phyloP scores from a whole-genome alignment of 208 protist genomes.

The Trypanosoma melophagium region DNA sequence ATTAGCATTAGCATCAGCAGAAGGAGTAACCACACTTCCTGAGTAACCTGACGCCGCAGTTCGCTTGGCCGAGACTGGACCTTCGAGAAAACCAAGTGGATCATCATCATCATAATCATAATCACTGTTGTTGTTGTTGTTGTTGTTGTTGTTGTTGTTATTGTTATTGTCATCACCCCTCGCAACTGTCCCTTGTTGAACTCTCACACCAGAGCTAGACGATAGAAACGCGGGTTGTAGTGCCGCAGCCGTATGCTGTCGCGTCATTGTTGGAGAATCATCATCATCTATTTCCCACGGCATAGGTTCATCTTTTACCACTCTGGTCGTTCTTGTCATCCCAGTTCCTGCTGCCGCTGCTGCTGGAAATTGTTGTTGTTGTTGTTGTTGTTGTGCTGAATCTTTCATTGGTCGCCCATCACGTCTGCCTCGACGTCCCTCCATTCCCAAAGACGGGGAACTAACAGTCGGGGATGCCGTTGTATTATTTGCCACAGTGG shows the following conservation, averaged over 20 bases:
- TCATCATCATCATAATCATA: slow-evolving; percentile 19
- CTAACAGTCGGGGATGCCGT: background rate
- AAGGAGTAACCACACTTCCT: background rate
- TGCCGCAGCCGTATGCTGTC: background rate
- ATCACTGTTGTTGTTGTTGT: too few species aligned
- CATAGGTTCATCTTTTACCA: slow-evolving; percentile 6
- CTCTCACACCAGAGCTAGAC: background rate
- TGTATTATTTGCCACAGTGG: background rate
- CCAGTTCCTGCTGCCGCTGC: background rate
- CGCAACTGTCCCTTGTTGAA: background rate
- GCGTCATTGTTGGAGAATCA: background rate
- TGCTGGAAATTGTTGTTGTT: background rate
- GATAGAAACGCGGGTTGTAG: background rate
- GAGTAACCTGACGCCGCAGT: background rate
- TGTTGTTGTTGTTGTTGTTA: slow-evolving; percentile 2
- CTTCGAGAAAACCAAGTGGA: slow-evolving; percentile 31
- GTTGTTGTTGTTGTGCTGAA: background rate
- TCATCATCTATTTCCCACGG: slow-evolving; percentile 25
- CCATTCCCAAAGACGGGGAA: background rate
- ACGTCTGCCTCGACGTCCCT: slow-evolving; percentile 21
- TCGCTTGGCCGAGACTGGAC: background rate
- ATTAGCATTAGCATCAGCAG: background rate
- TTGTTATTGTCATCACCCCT: background rate
- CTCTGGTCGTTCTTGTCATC: background rate
- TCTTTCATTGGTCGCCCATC: background rate